phyloP scores from a whole-genome alignment of 768 basidiomycete genomes.

The Suillus variegatus region DNA sequence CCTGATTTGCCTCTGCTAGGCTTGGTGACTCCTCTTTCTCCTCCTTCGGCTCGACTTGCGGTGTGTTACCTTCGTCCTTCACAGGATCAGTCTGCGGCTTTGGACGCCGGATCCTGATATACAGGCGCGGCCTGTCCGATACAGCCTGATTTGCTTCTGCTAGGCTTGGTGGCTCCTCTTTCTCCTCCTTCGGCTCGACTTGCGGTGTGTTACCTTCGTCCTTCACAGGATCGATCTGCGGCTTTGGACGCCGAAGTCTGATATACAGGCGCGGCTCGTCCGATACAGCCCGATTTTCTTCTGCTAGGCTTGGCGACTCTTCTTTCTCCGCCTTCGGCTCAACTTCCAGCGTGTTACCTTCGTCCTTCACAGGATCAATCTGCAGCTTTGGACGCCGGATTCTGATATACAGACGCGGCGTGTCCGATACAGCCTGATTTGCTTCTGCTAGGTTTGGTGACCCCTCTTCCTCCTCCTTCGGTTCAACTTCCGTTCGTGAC shows the following conservation, averaged over 20 bases:
- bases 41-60: background rate
- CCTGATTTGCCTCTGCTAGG: no score
- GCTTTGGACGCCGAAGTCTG: background rate
- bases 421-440: background rate
- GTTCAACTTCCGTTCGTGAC: background rate
- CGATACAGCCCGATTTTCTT: no score
- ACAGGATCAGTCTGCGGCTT: background rate
- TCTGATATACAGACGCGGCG: background rate
- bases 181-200: background rate
- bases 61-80: background rate
- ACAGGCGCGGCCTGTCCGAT: background rate
- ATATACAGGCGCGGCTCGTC: background rate
- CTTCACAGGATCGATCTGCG: background rate
- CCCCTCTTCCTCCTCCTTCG: no score
- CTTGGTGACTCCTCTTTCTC: no score
- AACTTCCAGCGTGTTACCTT: background rate
- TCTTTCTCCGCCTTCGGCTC: background rate
- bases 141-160: no score
- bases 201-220: background rate
- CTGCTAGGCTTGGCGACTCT: no score
- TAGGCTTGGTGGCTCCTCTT: no score
- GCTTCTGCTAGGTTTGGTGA: no score
- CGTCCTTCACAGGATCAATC: background rate
- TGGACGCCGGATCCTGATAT: background rate
- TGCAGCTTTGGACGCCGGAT: background rate